These are phyloP conservation scores for Pseudonitzschia multiseries DNA, from an alignment of 108 stramenopile species.

Conservation along the genomic window DNA sequence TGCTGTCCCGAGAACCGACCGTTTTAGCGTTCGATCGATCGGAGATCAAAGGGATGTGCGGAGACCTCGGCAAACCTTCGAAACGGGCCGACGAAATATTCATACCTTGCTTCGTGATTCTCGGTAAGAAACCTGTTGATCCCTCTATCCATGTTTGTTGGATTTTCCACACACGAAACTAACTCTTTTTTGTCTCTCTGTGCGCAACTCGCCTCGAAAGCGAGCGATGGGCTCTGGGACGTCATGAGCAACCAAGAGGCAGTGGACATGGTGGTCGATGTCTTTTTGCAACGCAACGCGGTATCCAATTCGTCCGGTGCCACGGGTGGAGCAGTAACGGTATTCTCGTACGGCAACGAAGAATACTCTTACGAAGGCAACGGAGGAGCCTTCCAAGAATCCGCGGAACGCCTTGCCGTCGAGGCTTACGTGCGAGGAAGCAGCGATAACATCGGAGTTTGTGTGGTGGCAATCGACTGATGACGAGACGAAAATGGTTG, in stretches of 20 bases:
- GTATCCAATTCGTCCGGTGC: not conserved
- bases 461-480: conserved; percentile 48
- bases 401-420: conserved; percentile 74
- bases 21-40: conserved; percentile 55
- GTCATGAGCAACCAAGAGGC: conserved; percentile 89
- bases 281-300: conserved; percentile 23
- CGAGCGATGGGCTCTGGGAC: conserved; percentile 97
- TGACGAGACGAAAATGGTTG: not conserved
- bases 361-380: not conserved
- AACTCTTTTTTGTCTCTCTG: not conserved
- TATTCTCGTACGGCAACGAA: conserved; percentile 17
- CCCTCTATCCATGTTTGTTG: not conserved
- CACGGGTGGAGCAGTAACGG: not conserved
- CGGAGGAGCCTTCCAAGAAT: conserved; percentile 70
- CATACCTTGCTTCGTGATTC: conserved; percentile 78
- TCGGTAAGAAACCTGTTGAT: conserved; percentile 25
- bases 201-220: conserved; percentile 9
- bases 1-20: conserved; percentile 64
- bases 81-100: not conserved
- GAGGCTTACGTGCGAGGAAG: conserved; percentile 92
- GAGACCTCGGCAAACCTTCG: conserved; percentile 11
- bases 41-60: conserved; percentile 47
- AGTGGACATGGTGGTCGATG: conserved; percentile 64
- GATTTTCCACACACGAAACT: not conserved
- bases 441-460: conserved; percentile 94